Evolutionary conservation across 2,329 filamentous ascomycete genomes (phyloP), one percentile per base, ranked within the genome.

Genomic region (Cercospora nicotianae): DNA sequence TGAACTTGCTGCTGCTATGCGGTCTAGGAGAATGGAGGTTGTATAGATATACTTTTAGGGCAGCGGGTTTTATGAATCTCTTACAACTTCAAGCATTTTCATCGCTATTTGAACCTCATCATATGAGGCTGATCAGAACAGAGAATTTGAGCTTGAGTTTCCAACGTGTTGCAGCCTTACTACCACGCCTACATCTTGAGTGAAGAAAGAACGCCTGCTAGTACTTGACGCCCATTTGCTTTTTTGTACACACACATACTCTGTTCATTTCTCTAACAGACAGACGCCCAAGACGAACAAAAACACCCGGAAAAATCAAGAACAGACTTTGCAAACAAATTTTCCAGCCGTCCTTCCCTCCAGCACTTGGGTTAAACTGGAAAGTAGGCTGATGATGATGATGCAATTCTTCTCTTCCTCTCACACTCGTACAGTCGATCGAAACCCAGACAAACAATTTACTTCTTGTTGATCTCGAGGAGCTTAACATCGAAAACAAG

Each of bases 401-500:
- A 65, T 61, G 33, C 62, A 33, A 30, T 66, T 31, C 62, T 66
- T 60, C 23, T 58, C 31, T 59, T 31, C 20, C 30, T 59, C 18
- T 53, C 48, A 28, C 48, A 53, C 48, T 53, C 23, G 48, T 59
- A 36, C 55, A 59, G 30, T 59, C 36, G 36, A 39, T 39, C 5
- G 3, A 3, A 39, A 8, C 7, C 6, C 23, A 23, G 45, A 36
- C 23, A 48, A 30, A 36, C 36, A 5, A 18, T 33, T 31, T 68
- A 69, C 33, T 72, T 72, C 64, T 69, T 70, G 74, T 80, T 80
- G 74, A 85, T 78, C 63, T 81, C 81, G 64, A 85, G 78, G 67
- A 82, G 78, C 81, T 85, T 85, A 78, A 85, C 80, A 80, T 99
- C 96, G 80, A 99, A 99, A 79, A 91, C 87, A 80, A 99, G 84